Evolutionary conservation across 169 alveolate genomes (phyloP).

Genomic region (Plasmodium adleri): DNA sequence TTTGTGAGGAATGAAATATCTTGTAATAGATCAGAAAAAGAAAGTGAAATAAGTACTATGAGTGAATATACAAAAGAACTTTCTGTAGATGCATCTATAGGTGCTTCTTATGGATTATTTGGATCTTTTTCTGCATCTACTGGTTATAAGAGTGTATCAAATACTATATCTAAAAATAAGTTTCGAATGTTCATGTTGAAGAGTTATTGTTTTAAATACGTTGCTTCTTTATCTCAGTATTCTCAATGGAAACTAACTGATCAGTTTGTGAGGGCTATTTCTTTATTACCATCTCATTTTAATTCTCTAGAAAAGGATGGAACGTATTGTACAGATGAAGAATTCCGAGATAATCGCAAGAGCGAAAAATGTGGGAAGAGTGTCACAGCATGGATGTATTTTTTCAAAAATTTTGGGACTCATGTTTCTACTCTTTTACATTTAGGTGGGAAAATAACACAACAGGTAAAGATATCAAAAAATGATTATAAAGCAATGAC

Average conservation of each 20-base stretch:
- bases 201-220: constrained; percentile 88
- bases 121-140: constrained; percentile 87
- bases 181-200: constrained; percentile 82
- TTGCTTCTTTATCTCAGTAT: constrained; percentile 86
- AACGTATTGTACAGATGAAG: constrained; percentile 79
- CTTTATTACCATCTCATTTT: constrained; percentile 81
- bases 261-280: constrained; percentile 83
- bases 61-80: constrained; percentile 86
- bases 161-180: constrained; percentile 79
- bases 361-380: constrained; percentile 76
- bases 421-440: constrained; percentile 87
- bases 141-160: constrained; percentile 85
- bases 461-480: constrained; percentile 84
- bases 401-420: constrained; percentile 88
- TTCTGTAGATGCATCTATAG: constrained; percentile 86
- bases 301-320: constrained; percentile 77
- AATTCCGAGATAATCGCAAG: constrained; percentile 75
- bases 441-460: constrained; percentile 90
- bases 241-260: constrained; percentile 78
- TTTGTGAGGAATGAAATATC: constrained; percentile 87
- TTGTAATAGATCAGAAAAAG: constrained; percentile 86
- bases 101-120: constrained; percentile 79
- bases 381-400: constrained; percentile 87
- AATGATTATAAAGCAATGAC: constrained; percentile 82
- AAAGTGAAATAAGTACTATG: constrained; percentile 66